Percentiles rank a stretch among this genome's conserved stretches.
Conservation (phyloP, 139 green algal genomes). For the Chlorella sp. region DNA sequence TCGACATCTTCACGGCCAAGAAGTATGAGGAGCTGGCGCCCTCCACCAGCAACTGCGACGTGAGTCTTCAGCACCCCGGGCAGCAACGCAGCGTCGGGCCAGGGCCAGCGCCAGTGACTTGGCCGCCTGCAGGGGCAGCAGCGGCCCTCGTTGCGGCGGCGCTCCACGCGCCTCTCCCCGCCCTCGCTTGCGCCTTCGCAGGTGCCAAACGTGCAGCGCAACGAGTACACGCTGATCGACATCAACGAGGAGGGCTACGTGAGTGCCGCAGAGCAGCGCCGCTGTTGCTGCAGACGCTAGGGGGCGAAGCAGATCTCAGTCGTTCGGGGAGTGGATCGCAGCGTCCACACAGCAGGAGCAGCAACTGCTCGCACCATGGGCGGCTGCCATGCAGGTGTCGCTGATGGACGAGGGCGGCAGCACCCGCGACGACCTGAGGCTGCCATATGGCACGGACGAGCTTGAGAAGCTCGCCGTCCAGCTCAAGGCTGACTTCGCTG, state of each 20-base stretch:
- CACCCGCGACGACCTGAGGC: constrained; percentile 91
- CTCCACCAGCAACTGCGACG: constrained; percentile 97
- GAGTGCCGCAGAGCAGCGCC: constrained; percentile 24
- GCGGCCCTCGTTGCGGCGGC: no score
- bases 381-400: constrained; percentile 52
- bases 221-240: constrained; percentile 93
- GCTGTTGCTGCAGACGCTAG: no score
- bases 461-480: constrained; percentile 75
- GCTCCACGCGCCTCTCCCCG: no score
- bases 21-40: constrained; percentile 97
- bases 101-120: no score
- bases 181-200: constrained; percentile 24
- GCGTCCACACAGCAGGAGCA: no score
- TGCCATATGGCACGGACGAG: constrained; percentile 90
- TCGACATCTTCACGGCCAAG: constrained; percentile 99
- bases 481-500: constrained; percentile 77
- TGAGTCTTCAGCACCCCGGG: constrained; percentile 39
- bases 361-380: background rate
- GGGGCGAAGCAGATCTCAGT: no score
- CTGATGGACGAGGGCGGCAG: constrained; percentile 90
- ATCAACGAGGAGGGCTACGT: constrained; percentile 96
- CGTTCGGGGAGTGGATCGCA: no score
- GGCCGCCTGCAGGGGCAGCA: no score
- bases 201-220: constrained; percentile 84
- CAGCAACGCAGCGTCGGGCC: no score